Conservation (phyloP, 2,329 filamentous ascomycete species). For the Didymella pomorum region DNA sequence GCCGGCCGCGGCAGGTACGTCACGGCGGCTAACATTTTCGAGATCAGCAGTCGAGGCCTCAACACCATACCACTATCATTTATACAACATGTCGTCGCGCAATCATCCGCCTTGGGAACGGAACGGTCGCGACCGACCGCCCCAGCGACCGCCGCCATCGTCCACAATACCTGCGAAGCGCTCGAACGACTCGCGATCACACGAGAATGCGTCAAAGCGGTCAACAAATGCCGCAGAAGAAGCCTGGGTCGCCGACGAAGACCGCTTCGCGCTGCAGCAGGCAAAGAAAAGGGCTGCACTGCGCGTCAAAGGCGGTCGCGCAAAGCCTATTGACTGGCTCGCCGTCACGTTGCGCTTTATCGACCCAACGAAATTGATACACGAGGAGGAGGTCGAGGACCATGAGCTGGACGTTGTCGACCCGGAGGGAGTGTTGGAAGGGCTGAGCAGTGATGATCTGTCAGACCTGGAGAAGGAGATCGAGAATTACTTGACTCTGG, state of each 20-base stretch:
- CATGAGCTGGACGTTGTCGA: slow-evolving; percentile 76
- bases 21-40: slow-evolving; percentile 30
- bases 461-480: slow-evolving; percentile 84
- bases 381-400: slow-evolving; percentile 86
- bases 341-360: slow-evolving; percentile 90
- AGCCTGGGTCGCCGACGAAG: slow-evolving; percentile 89
- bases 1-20: slow-evolving; percentile 27
- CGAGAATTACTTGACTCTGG: slow-evolving; percentile 77
- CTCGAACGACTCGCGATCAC: slow-evolving; percentile 53
- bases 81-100: slow-evolving; percentile 39
- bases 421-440: slow-evolving; percentile 81
- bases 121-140: slow-evolving; percentile 29
- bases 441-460: slow-evolving; percentile 71
- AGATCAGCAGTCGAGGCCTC: background rate
- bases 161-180: slow-evolving; percentile 54
- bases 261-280: slow-evolving; percentile 94
- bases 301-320: slow-evolving; percentile 87
- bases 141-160: slow-evolving; percentile 34
- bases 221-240: slow-evolving; percentile 58
- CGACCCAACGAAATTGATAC: slow-evolving; percentile 78
- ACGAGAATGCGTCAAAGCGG: slow-evolving; percentile 52
- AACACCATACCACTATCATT: background rate
- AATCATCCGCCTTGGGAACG: slow-evolving; percentile 47
- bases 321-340: slow-evolving; percentile 91
- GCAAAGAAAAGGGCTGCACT: slow-evolving; percentile 98